phyloP scores from a whole-genome alignment of 345 rosid genomes.

The Cardiospermum halicacabum region DNA sequence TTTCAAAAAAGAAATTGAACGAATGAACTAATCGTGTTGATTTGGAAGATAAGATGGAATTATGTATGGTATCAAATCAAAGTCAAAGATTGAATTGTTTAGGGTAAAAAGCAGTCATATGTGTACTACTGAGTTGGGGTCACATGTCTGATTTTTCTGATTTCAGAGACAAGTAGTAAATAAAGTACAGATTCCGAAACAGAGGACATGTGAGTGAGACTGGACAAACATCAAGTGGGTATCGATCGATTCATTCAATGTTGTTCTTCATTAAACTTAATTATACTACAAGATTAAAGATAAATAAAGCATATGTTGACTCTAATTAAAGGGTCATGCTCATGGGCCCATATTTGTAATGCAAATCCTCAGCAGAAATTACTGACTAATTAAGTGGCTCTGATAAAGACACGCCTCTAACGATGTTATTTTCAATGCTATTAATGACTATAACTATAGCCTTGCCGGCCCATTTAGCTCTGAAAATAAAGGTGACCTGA shows the following conservation, averaged over 20 bases:
- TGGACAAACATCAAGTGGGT: slow-evolving; percentile 1
- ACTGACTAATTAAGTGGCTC: background rate
- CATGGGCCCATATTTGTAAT: background rate
- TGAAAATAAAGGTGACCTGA: background rate
- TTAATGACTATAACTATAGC: background rate
- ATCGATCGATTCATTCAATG: background rate
- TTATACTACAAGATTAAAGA: background rate
- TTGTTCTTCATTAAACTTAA: too few relatives aligned
- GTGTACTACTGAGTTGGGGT: background rate
- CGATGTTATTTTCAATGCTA: background rate
- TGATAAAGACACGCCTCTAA: background rate
- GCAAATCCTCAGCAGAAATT: background rate
- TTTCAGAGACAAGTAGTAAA: background rate
- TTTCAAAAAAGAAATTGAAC: too few relatives aligned
- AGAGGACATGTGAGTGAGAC: slow-evolving; percentile 2
- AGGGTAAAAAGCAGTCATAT: background rate
- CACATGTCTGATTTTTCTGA: background rate
- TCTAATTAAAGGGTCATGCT: background rate
- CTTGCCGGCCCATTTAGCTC: background rate
- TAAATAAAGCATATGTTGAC: background rate
- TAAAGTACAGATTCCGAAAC: slow-evolving; percentile 2
- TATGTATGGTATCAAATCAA: too few relatives aligned
- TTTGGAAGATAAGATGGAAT: too few relatives aligned
- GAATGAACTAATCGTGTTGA: background rate
- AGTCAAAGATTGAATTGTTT: background rate